A percentile compares a stretch with the other conserved stretches of the same genome.
phyloP scores from a whole-genome alignment of 805 yeast genomes.

The Barnettozyma sucrosica region DNA sequence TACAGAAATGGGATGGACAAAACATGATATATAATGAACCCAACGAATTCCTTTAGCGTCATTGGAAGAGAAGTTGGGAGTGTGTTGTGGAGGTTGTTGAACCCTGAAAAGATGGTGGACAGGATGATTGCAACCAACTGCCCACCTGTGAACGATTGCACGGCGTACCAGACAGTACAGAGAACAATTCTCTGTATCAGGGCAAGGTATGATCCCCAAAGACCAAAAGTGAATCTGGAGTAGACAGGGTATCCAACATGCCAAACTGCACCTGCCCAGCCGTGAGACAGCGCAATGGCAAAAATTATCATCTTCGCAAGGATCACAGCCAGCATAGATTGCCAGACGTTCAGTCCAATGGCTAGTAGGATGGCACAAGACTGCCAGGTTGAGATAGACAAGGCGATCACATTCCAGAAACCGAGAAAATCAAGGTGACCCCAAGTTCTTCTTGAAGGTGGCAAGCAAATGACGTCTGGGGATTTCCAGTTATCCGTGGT shows the following conservation, averaged over 20 bases:
- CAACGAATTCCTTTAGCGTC: slow-evolving; percentile 37
- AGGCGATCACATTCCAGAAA: slow-evolving; percentile 37
- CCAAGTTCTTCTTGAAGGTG: slow-evolving; percentile 42
- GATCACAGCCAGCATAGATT: slow-evolving; percentile 39
- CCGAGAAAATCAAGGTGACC: slow-evolving; percentile 35
- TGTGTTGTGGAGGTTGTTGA: slow-evolving; percentile 34
- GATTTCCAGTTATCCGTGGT: slow-evolving; percentile 27
- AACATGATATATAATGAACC: slow-evolving; percentile 36
- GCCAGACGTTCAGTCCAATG: slow-evolving; percentile 38
- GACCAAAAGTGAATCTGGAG: slow-evolving; percentile 41
- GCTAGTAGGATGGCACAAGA: slow-evolving; percentile 37
- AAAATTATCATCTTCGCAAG: slow-evolving; percentile 37
- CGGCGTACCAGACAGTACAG: slow-evolving; percentile 42
- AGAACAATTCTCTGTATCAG: slow-evolving; percentile 38
- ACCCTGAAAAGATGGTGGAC: slow-evolving; percentile 34
- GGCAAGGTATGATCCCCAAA: slow-evolving; percentile 39
- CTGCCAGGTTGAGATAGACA: slow-evolving; percentile 37
- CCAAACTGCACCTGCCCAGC: slow-evolving; percentile 42
- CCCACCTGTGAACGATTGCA: slow-evolving; percentile 43
- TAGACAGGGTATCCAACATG: slow-evolving; percentile 46
- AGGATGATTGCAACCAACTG: slow-evolving; percentile 35
- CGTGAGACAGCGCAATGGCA: slow-evolving; percentile 36
- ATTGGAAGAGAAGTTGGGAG: slow-evolving; percentile 34
- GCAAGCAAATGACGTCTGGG: slow-evolving; percentile 40
- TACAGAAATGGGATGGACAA: slow-evolving; percentile 27